These are phyloP conservation scores for Candida michaelii DNA, from an alignment of 805 yeast species.

Conservation along the genomic window DNA sequence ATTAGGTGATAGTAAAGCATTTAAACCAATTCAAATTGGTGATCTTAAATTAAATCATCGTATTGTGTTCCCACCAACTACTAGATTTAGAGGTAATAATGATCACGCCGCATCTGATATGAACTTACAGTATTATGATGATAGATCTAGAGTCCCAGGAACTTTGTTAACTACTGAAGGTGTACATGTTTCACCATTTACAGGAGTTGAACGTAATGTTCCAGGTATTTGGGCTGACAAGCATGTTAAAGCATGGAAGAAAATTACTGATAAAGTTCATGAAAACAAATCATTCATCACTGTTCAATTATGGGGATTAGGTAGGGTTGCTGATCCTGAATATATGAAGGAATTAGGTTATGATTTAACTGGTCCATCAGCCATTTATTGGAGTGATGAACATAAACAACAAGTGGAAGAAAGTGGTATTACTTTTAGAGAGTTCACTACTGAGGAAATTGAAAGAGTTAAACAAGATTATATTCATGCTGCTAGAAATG, in stretches of 20 bases:
- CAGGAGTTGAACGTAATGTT: conserved; percentile 42
- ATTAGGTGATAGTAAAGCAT: conserved; percentile 24
- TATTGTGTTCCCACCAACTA: conserved; percentile 27
- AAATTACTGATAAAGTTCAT: conserved; percentile 47
- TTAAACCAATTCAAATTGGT: conserved; percentile 39
- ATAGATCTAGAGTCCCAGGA: conserved; percentile 33
- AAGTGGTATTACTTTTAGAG: conserved; percentile 14
- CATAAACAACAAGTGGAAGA: conserved; percentile 1
- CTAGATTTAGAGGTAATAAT: conserved; percentile 24
- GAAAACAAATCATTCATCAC: conserved; percentile 40
- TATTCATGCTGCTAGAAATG: conserved; percentile 27
- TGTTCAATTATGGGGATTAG: conserved; percentile 56
- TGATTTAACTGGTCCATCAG: conserved; percentile 14
- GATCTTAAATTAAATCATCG: conserved; percentile 19
- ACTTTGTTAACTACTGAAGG: conserved; percentile 33
- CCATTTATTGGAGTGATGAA: not conserved
- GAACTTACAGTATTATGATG: conserved; percentile 26
- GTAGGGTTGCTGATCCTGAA: conserved; percentile 37
- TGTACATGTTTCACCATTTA: conserved; percentile 27
- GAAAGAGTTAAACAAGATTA: conserved; percentile 18
- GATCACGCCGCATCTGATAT: conserved; percentile 30
- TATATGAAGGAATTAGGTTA: conserved; percentile 23
- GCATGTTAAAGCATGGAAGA: conserved; percentile 51
- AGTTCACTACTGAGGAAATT: conserved; percentile 22
- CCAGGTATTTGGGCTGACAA: conserved; percentile 53